These are phyloP conservation scores for Prototheca stagnorum DNA, from an alignment of 163 green algal species.

Conservation along the genomic window DNA sequence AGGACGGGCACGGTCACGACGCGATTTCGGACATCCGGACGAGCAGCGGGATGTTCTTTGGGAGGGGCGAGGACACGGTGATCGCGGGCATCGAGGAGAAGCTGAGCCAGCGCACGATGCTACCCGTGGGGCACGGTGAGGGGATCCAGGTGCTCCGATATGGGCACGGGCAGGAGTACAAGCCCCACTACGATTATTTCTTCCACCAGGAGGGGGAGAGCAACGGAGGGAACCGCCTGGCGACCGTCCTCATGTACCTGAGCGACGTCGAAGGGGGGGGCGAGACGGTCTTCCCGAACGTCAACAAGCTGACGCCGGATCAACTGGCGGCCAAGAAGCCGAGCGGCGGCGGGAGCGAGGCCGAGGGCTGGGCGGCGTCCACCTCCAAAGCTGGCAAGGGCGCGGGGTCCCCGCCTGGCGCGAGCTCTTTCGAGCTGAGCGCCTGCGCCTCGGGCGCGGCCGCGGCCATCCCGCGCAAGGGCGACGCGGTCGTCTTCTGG, in stretches of 20 bases:
- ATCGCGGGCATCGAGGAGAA: slow-evolving; percentile 5
- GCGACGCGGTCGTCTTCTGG: slow-evolving; percentile 61
- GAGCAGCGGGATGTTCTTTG: slow-evolving; percentile 36
- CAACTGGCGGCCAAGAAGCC: background rate
- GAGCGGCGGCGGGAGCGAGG: background rate
- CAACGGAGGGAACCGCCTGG: slow-evolving; percentile 31
- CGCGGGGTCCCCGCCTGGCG: background rate
- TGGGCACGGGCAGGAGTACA: slow-evolving; percentile 53
- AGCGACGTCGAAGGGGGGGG: slow-evolving; percentile 32
- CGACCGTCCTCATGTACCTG: slow-evolving; percentile 58
- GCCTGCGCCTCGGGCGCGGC: slow-evolving; percentile 43
- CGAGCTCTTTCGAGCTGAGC: background rate
- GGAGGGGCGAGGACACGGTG: slow-evolving; percentile 25
- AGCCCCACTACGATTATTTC: slow-evolving; percentile 46
- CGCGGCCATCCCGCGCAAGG: slow-evolving; percentile 26
- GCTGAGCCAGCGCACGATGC: slow-evolving; percentile 1
- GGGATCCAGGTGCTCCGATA: slow-evolving; percentile 21
- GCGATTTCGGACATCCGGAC: slow-evolving; percentile 34
- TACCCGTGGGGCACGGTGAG: slow-evolving; percentile 8
- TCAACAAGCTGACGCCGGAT: too few relatives aligned
- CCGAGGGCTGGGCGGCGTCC: background rate
- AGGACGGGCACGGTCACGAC: slow-evolving; percentile 9
- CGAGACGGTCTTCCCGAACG: slow-evolving; percentile 63
- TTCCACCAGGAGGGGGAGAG: slow-evolving; percentile 3
- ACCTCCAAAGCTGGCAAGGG: background rate